These are phyloP conservation scores for Moricandia arvensis DNA, from an alignment of 345 rosid species.

Conservation along the genomic window DNA sequence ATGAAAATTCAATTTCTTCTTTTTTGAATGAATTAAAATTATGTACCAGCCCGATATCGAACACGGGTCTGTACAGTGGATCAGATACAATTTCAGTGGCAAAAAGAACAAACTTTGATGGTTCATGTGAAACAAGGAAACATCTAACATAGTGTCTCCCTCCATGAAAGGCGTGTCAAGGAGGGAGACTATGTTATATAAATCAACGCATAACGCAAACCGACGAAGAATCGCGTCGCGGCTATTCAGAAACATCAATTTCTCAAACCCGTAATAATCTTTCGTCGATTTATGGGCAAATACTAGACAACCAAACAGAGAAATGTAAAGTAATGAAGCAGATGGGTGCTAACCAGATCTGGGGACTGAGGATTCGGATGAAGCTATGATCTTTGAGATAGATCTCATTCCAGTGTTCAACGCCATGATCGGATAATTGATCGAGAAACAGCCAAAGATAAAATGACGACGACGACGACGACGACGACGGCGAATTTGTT, in stretches of 20 bases:
- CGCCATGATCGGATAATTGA: conserved; percentile 46
- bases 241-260: not conserved
- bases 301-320: not conserved
- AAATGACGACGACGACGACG: not conserved
- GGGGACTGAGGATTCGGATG: conserved; percentile 51
- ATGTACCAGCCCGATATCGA: too few species aligned
- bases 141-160: too few species aligned
- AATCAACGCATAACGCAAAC: not conserved
- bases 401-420: conserved; percentile 67
- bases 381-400: conserved; percentile 56
- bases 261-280: not conserved
- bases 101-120: too few species aligned
- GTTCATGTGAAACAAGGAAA: too few species aligned
- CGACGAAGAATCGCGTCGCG: not conserved
- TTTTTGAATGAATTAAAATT: too few species aligned
- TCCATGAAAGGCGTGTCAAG: not conserved
- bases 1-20: too few species aligned
- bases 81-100: too few species aligned
- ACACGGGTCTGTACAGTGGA: too few species aligned
- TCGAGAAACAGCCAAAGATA: conserved; percentile 14
- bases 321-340: not conserved
- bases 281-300: not conserved
- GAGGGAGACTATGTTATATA: not conserved
- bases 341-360: conserved; percentile 51
- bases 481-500: conserved; percentile 17